Evolutionary conservation across 345 rosid genomes (phyloP).

Genomic region (Populus deltoides): DNA sequence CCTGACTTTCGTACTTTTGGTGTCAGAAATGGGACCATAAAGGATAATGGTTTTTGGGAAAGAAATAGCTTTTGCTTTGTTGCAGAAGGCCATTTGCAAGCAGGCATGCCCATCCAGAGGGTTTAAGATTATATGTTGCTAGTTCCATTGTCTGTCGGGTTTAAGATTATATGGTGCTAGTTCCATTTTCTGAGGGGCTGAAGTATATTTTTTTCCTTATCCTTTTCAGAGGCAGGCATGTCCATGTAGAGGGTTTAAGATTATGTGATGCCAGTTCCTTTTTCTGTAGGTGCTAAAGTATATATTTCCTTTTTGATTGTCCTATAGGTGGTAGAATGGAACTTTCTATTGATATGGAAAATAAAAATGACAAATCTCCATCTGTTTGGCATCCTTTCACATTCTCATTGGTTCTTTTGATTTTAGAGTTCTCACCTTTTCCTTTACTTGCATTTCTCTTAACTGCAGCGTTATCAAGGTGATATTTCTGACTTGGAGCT

Average conservation of each 20-base stretch:
- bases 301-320: not conserved
- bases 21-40: not conserved
- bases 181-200: not conserved
- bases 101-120: not conserved
- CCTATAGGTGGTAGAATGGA: not conserved
- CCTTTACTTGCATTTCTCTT: conserved; percentile 1
- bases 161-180: not conserved
- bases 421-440: conserved; percentile 8
- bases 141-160: not conserved
- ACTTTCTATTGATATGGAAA: not conserved
- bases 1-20: not conserved
- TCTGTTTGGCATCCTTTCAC: not conserved
- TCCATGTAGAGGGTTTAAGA: not conserved
- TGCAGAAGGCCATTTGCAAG: not conserved
- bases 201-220: not conserved
- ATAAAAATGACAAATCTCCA: not conserved
- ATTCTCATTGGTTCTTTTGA: not conserved
- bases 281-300: not conserved
- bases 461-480: conserved; percentile 78
- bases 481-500: conserved; percentile 80
- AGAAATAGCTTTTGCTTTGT: not conserved
- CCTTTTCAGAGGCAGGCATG: not conserved
- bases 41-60: not conserved
- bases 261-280: not conserved
- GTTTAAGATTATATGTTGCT: not conserved